These are phyloP conservation scores for Manihot esculenta DNA, from an alignment of 441 rosid genomes.

Conservation along the genomic window DNA sequence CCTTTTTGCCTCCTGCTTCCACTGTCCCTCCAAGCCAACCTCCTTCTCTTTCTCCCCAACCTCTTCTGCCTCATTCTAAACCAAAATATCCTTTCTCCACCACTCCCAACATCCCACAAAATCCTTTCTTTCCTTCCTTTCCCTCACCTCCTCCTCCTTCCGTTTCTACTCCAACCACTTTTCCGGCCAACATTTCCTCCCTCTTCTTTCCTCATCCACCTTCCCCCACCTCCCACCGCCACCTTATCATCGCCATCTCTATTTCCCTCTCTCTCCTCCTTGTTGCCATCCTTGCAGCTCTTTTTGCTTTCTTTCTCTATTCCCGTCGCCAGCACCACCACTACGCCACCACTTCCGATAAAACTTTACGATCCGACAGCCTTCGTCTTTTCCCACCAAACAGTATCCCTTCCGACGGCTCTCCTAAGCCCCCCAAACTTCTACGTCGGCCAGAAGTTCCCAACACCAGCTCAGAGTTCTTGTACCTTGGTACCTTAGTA, in stretches of 20 bases:
- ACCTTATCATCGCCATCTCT: constrained; percentile 37
- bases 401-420: constrained; percentile 53
- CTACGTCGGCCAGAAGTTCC: constrained; percentile 40
- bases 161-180: constrained; percentile 47
- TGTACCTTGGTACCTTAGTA: constrained; percentile 70
- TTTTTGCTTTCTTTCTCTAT: constrained; percentile 41
- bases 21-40: constrained; percentile 35
- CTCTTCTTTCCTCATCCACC: constrained; percentile 43
- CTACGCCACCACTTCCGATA: constrained; percentile 34
- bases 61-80: constrained; percentile 29
- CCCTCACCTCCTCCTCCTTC: constrained; percentile 45
- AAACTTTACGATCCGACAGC: constrained; percentile 49
- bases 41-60: constrained; percentile 32
- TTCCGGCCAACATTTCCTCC: constrained; percentile 83
- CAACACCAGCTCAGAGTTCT: constrained; percentile 61
- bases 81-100: constrained; percentile 58
- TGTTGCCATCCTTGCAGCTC: constrained; percentile 43
- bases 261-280: constrained; percentile 46
- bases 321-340: constrained; percentile 36
- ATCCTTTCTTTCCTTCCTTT: constrained; percentile 56
- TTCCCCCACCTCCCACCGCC: constrained; percentile 34
- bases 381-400: constrained; percentile 62
- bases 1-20: constrained; percentile 40
- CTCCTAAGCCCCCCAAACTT: constrained; percentile 32
- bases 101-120: constrained; percentile 31